Evolutionary conservation across 305 asterid genomes (phyloP).

Genomic region (Rubia tinctorum): DNA sequence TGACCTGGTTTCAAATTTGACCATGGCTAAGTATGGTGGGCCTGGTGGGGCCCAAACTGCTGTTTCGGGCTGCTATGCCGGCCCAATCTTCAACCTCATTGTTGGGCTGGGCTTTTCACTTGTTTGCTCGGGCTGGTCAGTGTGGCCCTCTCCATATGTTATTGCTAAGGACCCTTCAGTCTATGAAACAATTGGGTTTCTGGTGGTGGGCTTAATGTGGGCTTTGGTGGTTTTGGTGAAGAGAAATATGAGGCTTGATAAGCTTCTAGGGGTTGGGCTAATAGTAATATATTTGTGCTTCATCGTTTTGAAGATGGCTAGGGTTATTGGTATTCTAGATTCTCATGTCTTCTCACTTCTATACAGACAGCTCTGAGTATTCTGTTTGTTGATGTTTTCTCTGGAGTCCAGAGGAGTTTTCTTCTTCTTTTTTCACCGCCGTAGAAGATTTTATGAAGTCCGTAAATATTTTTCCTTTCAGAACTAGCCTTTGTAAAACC

Average conservation of each 20-base stretch:
- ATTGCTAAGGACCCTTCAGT: conserved; percentile 37
- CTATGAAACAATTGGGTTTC: conserved; percentile 66
- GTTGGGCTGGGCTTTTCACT: conserved; percentile 71
- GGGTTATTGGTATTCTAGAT: conserved; percentile 26
- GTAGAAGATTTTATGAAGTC: no score
- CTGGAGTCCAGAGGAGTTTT: neutral
- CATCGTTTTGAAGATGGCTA: conserved; percentile 42
- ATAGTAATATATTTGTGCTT: conserved; percentile 58
- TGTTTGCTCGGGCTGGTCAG: conserved; percentile 44
- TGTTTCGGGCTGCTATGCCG: conserved; percentile 75
- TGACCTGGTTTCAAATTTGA: conserved; percentile 56
- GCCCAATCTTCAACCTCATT: conserved; percentile 62
- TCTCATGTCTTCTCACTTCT: neutral
- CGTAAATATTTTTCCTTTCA: neutral
- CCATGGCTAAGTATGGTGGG: conserved; percentile 51
- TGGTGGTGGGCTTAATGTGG: conserved; percentile 67
- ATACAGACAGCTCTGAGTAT: neutral
- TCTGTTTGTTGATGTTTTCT: no score
- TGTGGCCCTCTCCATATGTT: conserved; percentile 36
- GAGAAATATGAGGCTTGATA: conserved; percentile 52
- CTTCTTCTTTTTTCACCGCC: no score
- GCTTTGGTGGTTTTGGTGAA: conserved; percentile 54
- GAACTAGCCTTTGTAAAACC: no score
- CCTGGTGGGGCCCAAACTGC: conserved; percentile 66
- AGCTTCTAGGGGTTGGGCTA: conserved; percentile 49